Evolutionary conservation across 495 filamentous ascomycete species (phyloP).

Genomic region (Xanthoparmelia taractica): DNA sequence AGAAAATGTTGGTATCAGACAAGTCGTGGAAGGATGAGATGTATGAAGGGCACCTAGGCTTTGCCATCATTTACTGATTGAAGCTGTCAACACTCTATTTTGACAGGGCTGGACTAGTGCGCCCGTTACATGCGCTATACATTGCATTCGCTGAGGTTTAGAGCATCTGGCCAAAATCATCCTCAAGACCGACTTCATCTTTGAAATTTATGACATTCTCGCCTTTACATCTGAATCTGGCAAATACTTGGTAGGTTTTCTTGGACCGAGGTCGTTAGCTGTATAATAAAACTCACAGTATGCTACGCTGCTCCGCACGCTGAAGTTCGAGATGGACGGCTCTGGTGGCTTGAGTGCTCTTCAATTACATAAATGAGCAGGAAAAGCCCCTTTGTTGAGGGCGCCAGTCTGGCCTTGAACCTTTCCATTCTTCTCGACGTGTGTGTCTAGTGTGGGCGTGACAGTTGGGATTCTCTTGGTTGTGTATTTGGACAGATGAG

Average conservation of each 20-base stretch:
- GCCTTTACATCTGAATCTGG: neutral
- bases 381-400: neutral
- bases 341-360: neutral
- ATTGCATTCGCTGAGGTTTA: no score
- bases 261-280: neutral
- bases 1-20: neutral
- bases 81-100: neutral
- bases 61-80: neutral
- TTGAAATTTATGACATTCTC: neutral
- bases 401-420: no score
- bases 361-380: neutral
- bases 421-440: neutral
- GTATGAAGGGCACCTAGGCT: neutral
- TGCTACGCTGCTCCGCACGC: neutral
- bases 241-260: neutral
- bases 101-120: slow-evolving; percentile 6
- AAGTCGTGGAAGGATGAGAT: neutral
- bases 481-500: no score
- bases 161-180: no score
- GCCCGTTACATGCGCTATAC: no score
- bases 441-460: no score
- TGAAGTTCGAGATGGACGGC: neutral
- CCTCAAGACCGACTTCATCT: no score
- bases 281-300: neutral
- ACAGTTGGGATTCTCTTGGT: no score